Evolutionary conservation across 805 yeast genomes (phyloP).

Genomic region (Metschnikowia lachancei): DNA sequence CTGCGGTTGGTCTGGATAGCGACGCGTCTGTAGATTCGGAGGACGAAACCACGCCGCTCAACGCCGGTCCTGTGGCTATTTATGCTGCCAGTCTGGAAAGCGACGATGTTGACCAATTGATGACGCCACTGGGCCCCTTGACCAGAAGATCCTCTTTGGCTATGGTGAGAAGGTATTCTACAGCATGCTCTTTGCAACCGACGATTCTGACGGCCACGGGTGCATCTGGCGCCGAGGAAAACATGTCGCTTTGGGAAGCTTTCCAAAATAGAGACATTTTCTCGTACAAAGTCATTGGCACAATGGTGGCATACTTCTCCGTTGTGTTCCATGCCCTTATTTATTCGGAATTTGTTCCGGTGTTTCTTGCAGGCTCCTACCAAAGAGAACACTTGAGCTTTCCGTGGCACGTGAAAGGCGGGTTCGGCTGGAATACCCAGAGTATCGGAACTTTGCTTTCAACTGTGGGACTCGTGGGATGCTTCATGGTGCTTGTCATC

Average conservation of each 20-base stretch:
- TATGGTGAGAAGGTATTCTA: slow-evolving; percentile 20
- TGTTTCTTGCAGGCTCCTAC: slow-evolving; percentile 44
- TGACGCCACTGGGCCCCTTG: slow-evolving; percentile 7
- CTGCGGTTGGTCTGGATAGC: slow-evolving; percentile 4
- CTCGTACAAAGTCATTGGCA: slow-evolving; percentile 29
- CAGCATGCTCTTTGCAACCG: slow-evolving; percentile 17
- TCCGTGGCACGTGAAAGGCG: slow-evolving; percentile 52
- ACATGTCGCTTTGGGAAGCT: slow-evolving; percentile 17
- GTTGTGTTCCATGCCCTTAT: slow-evolving; percentile 49
- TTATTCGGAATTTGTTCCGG: slow-evolving; percentile 54
- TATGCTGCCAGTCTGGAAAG: slow-evolving; percentile 6
- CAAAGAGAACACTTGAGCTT: slow-evolving; percentile 33
- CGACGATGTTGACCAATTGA: slow-evolving; percentile 6
- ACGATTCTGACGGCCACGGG: slow-evolving; percentile 12
- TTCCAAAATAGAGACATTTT: slow-evolving; percentile 24
- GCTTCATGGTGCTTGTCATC: slow-evolving; percentile 46
- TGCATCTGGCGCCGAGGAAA: slow-evolving; percentile 12
- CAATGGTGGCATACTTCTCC: slow-evolving; percentile 38
- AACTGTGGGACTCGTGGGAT: slow-evolving; percentile 52
- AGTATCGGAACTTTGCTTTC: slow-evolving; percentile 53
- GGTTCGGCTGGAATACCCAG: slow-evolving; percentile 46
- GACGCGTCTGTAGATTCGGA: slow-evolving; percentile 3
- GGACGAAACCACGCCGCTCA: slow-evolving; percentile 10
- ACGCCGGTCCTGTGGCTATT: slow-evolving; percentile 6
- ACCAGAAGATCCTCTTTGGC: slow-evolving; percentile 15